A percentile compares a stretch with the other conserved stretches of the same genome.
phyloP scores from a whole-genome alignment of 2,329 filamentous ascomycete genomes.

The Bipolaris zeicola region DNA sequence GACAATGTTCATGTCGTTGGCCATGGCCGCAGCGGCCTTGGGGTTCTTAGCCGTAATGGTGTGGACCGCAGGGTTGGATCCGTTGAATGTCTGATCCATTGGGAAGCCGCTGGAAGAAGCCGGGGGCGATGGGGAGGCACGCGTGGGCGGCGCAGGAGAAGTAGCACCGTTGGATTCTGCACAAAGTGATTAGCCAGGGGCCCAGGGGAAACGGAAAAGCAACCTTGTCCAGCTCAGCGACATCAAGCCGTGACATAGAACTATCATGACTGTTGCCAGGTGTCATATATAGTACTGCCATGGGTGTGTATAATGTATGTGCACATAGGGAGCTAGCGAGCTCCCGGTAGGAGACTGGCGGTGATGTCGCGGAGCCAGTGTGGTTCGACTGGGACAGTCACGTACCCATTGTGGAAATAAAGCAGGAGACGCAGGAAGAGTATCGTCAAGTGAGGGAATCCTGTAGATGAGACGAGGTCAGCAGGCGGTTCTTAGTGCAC shows the following conservation, averaged over 20 bases:
- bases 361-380: slow-evolving; percentile 18
- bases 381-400: slow-evolving; percentile 16
- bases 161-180: slow-evolving; percentile 55
- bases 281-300: slow-evolving; percentile 2
- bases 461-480: slow-evolving; percentile 35
- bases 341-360: slow-evolving; percentile 13
- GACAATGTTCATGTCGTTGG: slow-evolving; percentile 82
- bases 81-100: slow-evolving; percentile 63
- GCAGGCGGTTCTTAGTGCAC: slow-evolving; percentile 21
- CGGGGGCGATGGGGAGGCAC: slow-evolving; percentile 56
- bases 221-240: slow-evolving; percentile 12
- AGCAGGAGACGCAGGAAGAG: slow-evolving; percentile 37
- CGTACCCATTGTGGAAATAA: slow-evolving; percentile 48
- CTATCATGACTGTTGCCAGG: slow-evolving; percentile 18
- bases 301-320: slow-evolving; percentile 18
- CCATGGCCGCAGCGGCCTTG: slow-evolving; percentile 59
- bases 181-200: slow-evolving; percentile 33
- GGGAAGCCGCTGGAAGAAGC: slow-evolving; percentile 58
- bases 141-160: slow-evolving; percentile 51
- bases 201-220: slow-evolving; percentile 13
- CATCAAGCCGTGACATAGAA: slow-evolving; percentile 20
- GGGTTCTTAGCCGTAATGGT: slow-evolving; percentile 70
- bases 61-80: slow-evolving; percentile 55
- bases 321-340: slow-evolving; percentile 5
- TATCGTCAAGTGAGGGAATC: slow-evolving; percentile 43